Evolutionary conservation across 129 eudicot species (phyloP).

Genomic region (Lactuca sativa): DNA sequence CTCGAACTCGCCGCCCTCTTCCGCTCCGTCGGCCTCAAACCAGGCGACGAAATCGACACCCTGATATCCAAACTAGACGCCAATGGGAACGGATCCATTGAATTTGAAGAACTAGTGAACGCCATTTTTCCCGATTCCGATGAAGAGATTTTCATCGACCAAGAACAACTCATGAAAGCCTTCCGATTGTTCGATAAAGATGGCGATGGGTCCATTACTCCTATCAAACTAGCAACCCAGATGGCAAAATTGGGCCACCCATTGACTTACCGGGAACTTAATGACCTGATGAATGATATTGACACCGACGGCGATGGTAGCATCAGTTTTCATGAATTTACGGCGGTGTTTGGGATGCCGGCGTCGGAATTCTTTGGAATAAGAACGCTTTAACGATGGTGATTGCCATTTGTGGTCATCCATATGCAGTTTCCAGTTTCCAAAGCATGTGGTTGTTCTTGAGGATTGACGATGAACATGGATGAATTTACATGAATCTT

Average conservation of each 20-base stretch:
- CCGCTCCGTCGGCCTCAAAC: slow-evolving; percentile 48
- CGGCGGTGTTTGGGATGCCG: slow-evolving; percentile 43
- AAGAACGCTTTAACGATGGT: slow-evolving; percentile 24
- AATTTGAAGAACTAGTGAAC: slow-evolving; percentile 32
- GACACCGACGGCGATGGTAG: slow-evolving; percentile 19
- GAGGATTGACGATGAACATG: slow-evolving; percentile 12
- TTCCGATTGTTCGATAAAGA: slow-evolving; percentile 21
- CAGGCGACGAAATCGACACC: slow-evolving; percentile 47
- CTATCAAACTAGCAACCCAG: slow-evolving; percentile 16
- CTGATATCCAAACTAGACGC: slow-evolving; percentile 49
- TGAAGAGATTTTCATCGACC: slow-evolving; percentile 21
- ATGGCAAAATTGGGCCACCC: slow-evolving; percentile 27
- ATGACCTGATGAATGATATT: slow-evolving; percentile 21
- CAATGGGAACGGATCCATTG: slow-evolving; percentile 60
- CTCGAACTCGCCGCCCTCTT: slow-evolving; percentile 59
- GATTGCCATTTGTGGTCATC: slow-evolving; percentile 12
- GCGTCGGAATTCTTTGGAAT: slow-evolving; percentile 48
- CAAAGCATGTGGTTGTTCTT: slow-evolving; percentile 5
- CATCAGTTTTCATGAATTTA: slow-evolving; percentile 25
- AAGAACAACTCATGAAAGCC: slow-evolving; percentile 23
- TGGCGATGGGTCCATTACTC: slow-evolving; percentile 27
- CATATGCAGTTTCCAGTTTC: not conserved
- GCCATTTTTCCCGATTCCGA: slow-evolving; percentile 14
- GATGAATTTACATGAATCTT: slow-evolving; percentile 14
- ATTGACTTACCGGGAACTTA: slow-evolving; percentile 22